Evolutionary conservation across 768 basidiomycete species (phyloP).

Genomic region (Leccinum subgranulosum): DNA sequence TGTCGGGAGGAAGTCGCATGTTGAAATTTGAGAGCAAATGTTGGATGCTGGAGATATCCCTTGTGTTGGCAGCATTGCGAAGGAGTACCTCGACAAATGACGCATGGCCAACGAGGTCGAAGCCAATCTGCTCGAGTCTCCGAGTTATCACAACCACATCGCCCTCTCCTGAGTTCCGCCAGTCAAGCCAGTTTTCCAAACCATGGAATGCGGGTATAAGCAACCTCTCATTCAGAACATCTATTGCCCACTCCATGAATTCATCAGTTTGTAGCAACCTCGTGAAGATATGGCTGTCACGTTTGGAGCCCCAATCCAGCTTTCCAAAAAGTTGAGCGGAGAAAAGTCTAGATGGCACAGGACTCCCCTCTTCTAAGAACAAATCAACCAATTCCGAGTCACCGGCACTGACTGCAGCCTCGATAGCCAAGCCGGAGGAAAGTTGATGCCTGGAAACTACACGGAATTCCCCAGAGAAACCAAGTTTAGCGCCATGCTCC

Average conservation of each 20-base stretch:
- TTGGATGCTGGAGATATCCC: not conserved
- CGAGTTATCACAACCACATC: not conserved
- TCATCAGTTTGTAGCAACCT: not conserved
- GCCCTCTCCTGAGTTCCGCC: not conserved
- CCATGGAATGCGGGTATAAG: too few species aligned
- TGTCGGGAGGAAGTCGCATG: too few species aligned
- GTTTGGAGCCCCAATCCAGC: too few species aligned
- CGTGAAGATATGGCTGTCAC: not conserved
- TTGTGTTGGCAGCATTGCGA: not conserved
- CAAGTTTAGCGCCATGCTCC: not conserved
- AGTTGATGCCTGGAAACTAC: too few species aligned
- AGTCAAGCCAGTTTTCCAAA: too few species aligned
- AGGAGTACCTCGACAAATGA: not conserved
- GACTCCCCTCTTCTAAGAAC: not conserved
- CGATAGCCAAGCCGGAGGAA: not conserved
- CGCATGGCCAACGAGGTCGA: not conserved
- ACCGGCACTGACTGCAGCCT: not conserved
- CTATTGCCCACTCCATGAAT: not conserved
- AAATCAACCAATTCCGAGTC: not conserved
- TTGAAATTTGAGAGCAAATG: not conserved
- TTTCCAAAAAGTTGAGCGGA: not conserved
- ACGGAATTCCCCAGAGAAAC: not conserved
- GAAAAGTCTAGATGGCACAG: not conserved
- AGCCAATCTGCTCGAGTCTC: not conserved
- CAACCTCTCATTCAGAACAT: not conserved